phyloP scores from a whole-genome alignment of 2,329 filamentous ascomycete genomes.

The Colletotrichum gigasporum region DNA sequence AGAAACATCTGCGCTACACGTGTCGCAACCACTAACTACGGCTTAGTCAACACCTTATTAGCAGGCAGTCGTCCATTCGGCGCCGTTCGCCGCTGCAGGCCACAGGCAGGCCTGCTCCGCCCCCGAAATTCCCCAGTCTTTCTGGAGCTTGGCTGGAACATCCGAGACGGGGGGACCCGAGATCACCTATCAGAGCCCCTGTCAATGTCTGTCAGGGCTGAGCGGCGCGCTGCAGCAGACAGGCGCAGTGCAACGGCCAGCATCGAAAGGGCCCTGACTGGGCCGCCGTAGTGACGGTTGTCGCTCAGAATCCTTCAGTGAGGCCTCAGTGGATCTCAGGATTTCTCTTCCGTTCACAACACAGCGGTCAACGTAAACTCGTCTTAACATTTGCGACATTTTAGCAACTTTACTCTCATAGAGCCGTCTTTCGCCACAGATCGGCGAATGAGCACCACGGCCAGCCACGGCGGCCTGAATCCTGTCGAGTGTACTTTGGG shows the following conservation, averaged over 20 bases:
- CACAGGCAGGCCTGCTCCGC: too few species aligned
- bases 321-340: background rate
- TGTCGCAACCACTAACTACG: background rate
- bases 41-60: background rate
- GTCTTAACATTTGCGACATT: too few species aligned
- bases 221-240: too few species aligned
- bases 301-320: background rate
- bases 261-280: background rate
- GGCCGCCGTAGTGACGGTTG: background rate
- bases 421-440: background rate
- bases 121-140: too few species aligned
- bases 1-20: background rate
- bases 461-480: background rate
- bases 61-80: too few species aligned
- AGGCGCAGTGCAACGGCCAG: too few species aligned
- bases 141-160: too few species aligned
- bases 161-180: too few species aligned
- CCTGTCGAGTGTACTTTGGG: background rate
- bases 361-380: background rate
- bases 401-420: too few species aligned
- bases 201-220: too few species aligned
- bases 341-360: background rate
- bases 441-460: conserved; percentile 10
- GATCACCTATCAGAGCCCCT: too few species aligned
- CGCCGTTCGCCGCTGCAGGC: too few species aligned